Evolutionary conservation across 1,284 basidiomycete genomes (phyloP).

Genomic region (Anthracocystis walkeri): DNA sequence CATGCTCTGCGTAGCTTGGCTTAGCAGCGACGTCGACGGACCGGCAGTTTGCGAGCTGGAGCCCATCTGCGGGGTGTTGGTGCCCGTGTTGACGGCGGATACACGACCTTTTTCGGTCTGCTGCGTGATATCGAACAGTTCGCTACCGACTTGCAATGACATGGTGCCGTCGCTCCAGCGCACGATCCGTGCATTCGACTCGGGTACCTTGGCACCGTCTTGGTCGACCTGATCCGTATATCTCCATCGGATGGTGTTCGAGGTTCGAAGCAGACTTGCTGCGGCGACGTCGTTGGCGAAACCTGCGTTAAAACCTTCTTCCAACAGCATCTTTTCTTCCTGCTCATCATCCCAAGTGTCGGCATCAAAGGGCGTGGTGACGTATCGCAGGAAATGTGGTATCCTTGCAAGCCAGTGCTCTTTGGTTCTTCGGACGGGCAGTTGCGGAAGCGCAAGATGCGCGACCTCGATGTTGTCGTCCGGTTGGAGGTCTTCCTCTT

Average conservation of each 20-base stretch:
- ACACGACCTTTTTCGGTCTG: conserved; percentile 54
- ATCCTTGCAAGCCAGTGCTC: conserved; percentile 64
- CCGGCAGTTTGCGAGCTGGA: conserved; percentile 34
- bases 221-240: conserved; percentile 78
- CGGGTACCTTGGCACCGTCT: conserved; percentile 77
- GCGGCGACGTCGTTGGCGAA: conserved; percentile 68
- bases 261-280: conserved; percentile 76
- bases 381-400: conserved; percentile 66
- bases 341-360: conserved; percentile 58
- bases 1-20: conserved; percentile 47
- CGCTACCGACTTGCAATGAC: conserved; percentile 85
- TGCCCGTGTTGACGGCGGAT: conserved; percentile 38
- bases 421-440: conserved; percentile 63
- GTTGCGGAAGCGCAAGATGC: conserved; percentile 54
- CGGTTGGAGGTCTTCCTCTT: conserved; percentile 71
- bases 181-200: conserved; percentile 87
- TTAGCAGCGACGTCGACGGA: conserved; percentile 36
- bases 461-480: conserved; percentile 75
- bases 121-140: conserved; percentile 82
- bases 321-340: conserved; percentile 53
- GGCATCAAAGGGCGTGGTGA: conserved; percentile 54
- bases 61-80: conserved; percentile 44
- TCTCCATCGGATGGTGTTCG: conserved; percentile 90
- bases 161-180: conserved; percentile 91
- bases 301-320: conserved; percentile 73